Conservation (phyloP, 139 green algal genomes). For the Chlorella sp. region DNA sequence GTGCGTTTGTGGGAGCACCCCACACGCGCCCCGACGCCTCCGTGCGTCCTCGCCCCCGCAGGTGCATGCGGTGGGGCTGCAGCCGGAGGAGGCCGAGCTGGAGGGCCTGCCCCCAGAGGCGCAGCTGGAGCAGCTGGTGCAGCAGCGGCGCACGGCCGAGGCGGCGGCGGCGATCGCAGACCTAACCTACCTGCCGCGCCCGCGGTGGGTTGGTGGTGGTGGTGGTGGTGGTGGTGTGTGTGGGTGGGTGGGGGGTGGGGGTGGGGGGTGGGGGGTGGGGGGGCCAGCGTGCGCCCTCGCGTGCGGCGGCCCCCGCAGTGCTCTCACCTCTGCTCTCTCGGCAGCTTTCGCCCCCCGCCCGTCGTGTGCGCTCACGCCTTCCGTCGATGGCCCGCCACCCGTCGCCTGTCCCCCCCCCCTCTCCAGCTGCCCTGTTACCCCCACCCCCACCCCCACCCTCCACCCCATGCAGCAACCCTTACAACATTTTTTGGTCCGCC, state of each 20-base stretch:
- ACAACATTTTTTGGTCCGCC: constrained; percentile 22
- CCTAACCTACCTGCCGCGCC: not conserved
- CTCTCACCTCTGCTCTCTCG: not conserved
- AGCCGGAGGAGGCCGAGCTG: too few species aligned
- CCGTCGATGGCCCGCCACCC: not conserved
- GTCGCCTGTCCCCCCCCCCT: not conserved
- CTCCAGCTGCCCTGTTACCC: not conserved
- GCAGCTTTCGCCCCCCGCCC: not conserved
- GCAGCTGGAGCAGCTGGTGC: not conserved
- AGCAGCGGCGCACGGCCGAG: not conserved
- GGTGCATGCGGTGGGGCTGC: too few species aligned
- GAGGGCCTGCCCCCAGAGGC: too few species aligned
- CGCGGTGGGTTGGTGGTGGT: not conserved
- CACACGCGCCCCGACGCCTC: too few species aligned
- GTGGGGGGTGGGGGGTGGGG: not conserved
- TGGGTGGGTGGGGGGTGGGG: not conserved
- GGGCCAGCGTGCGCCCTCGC: not conserved
- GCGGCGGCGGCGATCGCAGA: not conserved
- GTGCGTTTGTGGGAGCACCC: too few species aligned
- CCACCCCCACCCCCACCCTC: too few species aligned
- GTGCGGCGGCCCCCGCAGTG: not conserved
- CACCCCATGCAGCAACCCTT: constrained; percentile 4
- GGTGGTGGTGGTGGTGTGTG: too few species aligned
- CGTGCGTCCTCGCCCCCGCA: too few species aligned
- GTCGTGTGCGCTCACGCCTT: not conserved